Evolutionary conservation across 108 stramenopile species (phyloP), one percentile per base, ranked within the genome.

Genomic region (Mayamaea pseudoterrestris): DNA sequence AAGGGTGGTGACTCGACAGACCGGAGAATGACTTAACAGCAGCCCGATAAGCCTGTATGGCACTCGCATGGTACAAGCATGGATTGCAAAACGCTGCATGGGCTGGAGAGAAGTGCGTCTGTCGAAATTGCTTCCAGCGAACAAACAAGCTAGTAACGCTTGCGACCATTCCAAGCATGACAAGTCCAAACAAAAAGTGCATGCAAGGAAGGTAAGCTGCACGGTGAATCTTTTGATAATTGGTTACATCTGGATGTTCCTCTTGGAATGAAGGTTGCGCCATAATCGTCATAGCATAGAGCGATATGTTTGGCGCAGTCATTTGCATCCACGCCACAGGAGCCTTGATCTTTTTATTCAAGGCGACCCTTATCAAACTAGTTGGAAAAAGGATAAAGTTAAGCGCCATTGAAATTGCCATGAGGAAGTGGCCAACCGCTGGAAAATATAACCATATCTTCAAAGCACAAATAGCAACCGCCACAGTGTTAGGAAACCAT

Each of bases 11-110:
- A 31, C 68, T 57, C 30, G 53, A 61, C 4, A 71, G 41, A 13
- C 57, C 54, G 4, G 75, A 70, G 49, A 85, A 85, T 29, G 68
- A 68, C 27, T 69, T 62, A 8, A 85, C 53, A 3, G 73, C 71
- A 26, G 74, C 73, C n/a, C 78, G 69, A 47, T 80, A 85, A 0
- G 78, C 66, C 51, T 85, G 83, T 26, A 80, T 67, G n/a, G 78
- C 70, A 47, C 78, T 74, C 20, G 83, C 83, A 47, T 80, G 78
- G 25, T 71, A 65, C 37, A 85, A 53, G 24, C 71, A 65, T 7
- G 83, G 83, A 49, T 76, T 77, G 45, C 78, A 78, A 60, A 78
- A 85, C 1, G 83, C 78, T 3, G 78, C 78, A 49, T 85, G 83
- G 27, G 83, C 83, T n/a, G 83, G 83, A 45, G 78, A 78, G 57